A percentile compares a stretch with the other conserved stretches of the same genome.
Conservation (phyloP, 306 rosid species). For the Canavalia ensiformis region DNA sequence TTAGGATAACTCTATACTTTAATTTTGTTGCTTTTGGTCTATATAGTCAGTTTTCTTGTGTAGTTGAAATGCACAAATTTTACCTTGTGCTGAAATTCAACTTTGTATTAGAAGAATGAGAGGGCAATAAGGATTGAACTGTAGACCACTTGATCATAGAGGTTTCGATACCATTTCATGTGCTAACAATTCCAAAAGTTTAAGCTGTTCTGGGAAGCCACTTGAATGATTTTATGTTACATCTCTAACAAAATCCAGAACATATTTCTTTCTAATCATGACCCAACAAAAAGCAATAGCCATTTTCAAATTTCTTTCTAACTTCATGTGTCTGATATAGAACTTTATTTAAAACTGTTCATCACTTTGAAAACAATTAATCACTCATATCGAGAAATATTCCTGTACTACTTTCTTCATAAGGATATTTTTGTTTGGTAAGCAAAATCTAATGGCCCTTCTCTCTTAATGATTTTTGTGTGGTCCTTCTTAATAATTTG, state of each 20-base stretch:
- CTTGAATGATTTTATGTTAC: neutral
- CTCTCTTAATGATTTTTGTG: neutral
- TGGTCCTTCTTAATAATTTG: neutral
- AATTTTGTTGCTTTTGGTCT: too few relatives aligned
- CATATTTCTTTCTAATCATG: neutral
- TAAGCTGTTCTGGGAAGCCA: neutral
- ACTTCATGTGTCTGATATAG: neutral
- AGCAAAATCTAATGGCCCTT: neutral
- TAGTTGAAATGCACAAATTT: too few relatives aligned
- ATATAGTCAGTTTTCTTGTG: too few relatives aligned
- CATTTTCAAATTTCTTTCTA: neutral
- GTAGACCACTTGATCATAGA: too few relatives aligned
- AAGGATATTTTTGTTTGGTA: neutral
- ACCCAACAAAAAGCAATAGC: neutral
- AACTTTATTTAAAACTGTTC: neutral
- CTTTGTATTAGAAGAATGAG: too few relatives aligned
- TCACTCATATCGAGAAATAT: neutral
- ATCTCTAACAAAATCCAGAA: neutral
- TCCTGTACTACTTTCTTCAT: neutral
- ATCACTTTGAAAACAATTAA: constrained; percentile 10
- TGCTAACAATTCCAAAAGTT: neutral
- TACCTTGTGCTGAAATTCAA: too few relatives aligned
- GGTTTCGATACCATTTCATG: too few relatives aligned
- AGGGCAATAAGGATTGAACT: too few relatives aligned
- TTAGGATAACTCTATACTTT: too few relatives aligned